phyloP scores from a whole-genome alignment of 129 eudicot species.

The Solidago caesia region DNA sequence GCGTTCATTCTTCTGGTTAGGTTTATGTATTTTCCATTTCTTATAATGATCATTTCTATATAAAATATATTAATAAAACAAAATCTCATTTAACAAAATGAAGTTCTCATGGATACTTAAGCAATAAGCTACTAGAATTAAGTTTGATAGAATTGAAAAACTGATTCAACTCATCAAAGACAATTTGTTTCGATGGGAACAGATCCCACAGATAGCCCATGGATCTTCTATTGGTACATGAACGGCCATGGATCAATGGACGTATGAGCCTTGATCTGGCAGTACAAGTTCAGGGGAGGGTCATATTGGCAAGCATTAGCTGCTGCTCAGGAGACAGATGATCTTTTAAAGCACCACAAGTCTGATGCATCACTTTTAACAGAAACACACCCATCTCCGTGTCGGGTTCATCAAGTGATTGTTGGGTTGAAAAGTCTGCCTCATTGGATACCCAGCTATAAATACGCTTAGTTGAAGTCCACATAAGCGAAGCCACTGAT shows the following conservation, averaged over 20 bases:
- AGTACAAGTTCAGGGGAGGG: constrained; percentile 23
- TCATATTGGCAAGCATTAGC: constrained; percentile 77
- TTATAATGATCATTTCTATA: too few relatives aligned
- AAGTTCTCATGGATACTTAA: too few relatives aligned
- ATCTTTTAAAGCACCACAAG: constrained; percentile 57
- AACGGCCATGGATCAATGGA: background rate
- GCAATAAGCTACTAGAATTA: too few relatives aligned
- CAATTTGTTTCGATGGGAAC: too few relatives aligned
- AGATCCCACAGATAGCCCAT: background rate
- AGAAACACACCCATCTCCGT: constrained; percentile 37
- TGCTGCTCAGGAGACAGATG: constrained; percentile 60
- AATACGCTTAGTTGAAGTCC: constrained; percentile 57
- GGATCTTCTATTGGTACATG: background rate
- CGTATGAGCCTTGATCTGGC: background rate
- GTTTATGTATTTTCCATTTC: too few relatives aligned
- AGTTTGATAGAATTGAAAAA: too few relatives aligned
- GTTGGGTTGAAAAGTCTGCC: constrained; percentile 26
- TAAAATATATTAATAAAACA: too few relatives aligned
- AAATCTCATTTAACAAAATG: too few relatives aligned
- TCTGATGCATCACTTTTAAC: constrained; percentile 55
- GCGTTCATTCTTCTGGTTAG: too few relatives aligned
- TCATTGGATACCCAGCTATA: constrained; percentile 40
- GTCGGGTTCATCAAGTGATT: constrained; percentile 47
- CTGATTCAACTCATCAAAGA: too few relatives aligned
- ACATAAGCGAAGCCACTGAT: constrained; percentile 54